These are phyloP conservation scores for Alternaria hordeiaustralica DNA, from an alignment of 2,329 filamentous ascomycete genomes.

Conservation along the genomic window DNA sequence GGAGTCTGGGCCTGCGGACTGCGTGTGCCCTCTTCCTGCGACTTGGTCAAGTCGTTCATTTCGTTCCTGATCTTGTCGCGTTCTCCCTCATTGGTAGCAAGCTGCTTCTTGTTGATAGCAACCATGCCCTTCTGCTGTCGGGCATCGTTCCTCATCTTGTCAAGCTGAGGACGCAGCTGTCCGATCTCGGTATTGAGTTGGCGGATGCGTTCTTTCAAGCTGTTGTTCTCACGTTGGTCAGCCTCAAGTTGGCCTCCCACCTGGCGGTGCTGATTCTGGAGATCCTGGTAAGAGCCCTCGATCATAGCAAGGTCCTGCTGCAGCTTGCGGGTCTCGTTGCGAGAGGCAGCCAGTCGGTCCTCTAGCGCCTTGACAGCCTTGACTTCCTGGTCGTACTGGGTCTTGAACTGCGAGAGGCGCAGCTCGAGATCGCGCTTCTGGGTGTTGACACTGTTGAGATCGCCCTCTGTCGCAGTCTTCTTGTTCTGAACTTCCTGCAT, in stretches of 20 bases:
- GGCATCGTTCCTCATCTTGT: conserved; percentile 90
- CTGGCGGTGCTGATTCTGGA: conserved; percentile 82
- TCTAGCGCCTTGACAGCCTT: conserved; percentile 84
- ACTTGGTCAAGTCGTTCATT: conserved; percentile 71
- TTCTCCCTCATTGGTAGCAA: conserved; percentile 86
- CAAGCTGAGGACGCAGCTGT: conserved; percentile 85
- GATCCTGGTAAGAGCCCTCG: conserved; percentile 79
- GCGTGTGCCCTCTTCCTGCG: conserved; percentile 60
- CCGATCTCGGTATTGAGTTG: conserved; percentile 81
- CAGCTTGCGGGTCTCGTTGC: conserved; percentile 82
- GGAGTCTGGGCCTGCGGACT: conserved; percentile 40
- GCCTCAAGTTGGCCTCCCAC: conserved; percentile 75
- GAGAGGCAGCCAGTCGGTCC: conserved; percentile 77
- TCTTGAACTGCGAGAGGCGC: conserved; percentile 82
- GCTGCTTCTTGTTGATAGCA: conserved; percentile 98
- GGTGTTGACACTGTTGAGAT: conserved; percentile 78
- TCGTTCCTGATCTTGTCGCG: conserved; percentile 86
- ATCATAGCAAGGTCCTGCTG: conserved; percentile 83
- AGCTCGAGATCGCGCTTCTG: conserved; percentile 95
- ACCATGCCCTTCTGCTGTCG: conserved; percentile 95
- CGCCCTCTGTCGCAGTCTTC: conserved; percentile 77
- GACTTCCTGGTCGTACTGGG: conserved; percentile 92
- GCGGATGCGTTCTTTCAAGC: conserved; percentile 85
- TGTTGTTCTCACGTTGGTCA: conserved; percentile 87
- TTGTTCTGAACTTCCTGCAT: conserved; percentile 93